phyloP scores from a whole-genome alignment of 2,329 filamentous ascomycete genomes.

The Aspergillus chevalieri region DNA sequence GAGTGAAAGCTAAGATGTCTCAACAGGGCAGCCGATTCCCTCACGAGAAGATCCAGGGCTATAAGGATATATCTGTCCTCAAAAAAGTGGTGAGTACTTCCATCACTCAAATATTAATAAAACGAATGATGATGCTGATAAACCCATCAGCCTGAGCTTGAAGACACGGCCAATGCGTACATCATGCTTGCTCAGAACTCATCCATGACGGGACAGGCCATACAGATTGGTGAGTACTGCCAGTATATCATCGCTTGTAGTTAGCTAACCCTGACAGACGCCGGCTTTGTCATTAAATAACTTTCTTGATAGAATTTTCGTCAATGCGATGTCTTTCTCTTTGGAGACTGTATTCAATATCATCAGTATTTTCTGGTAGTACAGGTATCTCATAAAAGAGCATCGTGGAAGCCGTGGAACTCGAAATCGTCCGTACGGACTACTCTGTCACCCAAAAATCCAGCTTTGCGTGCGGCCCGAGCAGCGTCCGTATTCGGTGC shows the following conservation, averaged over 20 bases:
- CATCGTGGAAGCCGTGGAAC: constrained; percentile 30
- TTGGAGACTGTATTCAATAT: background rate
- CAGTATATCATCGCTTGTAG: background rate
- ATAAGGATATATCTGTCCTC: constrained; percentile 53
- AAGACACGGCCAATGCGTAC: constrained; percentile 38
- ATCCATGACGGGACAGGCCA: constrained; percentile 42
- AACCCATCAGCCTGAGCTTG: constrained; percentile 32
- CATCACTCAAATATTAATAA: background rate
- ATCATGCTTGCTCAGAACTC: constrained; percentile 38
- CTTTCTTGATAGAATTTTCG: background rate
- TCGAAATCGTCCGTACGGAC: constrained; percentile 19
- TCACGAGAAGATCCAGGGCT: constrained; percentile 49
- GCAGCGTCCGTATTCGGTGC: constrained; percentile 29
- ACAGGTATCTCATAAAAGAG: constrained; percentile 20
- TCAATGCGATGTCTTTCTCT: background rate
- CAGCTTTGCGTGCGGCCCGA: constrained; percentile 35
- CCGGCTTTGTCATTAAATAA: constrained; percentile 24
- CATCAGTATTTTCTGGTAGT: constrained; percentile 8
- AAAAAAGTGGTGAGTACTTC: constrained; percentile 50
- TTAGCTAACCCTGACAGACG: constrained; percentile 21
- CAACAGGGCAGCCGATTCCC: constrained; percentile 51
- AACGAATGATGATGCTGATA: background rate
- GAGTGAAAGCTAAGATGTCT: background rate
- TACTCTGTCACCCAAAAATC: constrained; percentile 28
- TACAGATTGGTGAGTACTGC: constrained; percentile 35